Base-by-base conservation (phyloP, 208 protist species). In the Strigomonas culicis region DNA sequence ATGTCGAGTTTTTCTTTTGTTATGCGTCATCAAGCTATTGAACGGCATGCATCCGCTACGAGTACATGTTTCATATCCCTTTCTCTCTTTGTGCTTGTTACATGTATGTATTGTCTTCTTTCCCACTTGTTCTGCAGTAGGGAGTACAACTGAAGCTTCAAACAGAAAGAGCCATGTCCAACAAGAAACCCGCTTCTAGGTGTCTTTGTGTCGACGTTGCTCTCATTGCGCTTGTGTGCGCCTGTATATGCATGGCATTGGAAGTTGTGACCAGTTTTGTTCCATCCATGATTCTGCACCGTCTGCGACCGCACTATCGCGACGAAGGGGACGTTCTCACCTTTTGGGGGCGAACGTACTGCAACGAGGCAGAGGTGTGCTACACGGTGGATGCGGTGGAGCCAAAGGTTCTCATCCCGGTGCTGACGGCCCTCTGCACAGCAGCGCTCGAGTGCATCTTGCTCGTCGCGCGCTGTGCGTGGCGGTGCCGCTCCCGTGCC, bases 261-360 rank as follows among this genome's bases (percentile, higher is more conserved):
- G 43, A 15, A 21, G 17, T 21, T 13, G 17, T 66, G 1, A 68
- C 70, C 2, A 49, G 17, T 15, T 15, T 49, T 21, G 17, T 49
- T 3, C 43, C 43, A 49, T 41, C 59, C 22, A 51, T 65, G 10
- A 77, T 78, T 0, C 59, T 72, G 4, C 91, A 88, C 75, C 79
- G 7, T 39, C 34, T n/a, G n/a, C n/a, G 34, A 10, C 34, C 79
- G 39, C 58, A 80, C 56, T 82, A 78, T 30, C 58, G 70, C 32
- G 72, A 78, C 53, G 75, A 78, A 74, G 90, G 88, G 63, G 86
- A 96, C 69, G 85, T 93, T 73, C 63, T 56, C 59, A 93, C 82
- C 43, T 85, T 90, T 59, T 75, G 27, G 59, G 90, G 91, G 27
- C 88, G 93, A 59, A 76, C 74, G 19, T 93, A 97, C 74, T 97